Conservation (phyloP, 139 green algal species). For the Tetradesmus obliquus region DNA sequence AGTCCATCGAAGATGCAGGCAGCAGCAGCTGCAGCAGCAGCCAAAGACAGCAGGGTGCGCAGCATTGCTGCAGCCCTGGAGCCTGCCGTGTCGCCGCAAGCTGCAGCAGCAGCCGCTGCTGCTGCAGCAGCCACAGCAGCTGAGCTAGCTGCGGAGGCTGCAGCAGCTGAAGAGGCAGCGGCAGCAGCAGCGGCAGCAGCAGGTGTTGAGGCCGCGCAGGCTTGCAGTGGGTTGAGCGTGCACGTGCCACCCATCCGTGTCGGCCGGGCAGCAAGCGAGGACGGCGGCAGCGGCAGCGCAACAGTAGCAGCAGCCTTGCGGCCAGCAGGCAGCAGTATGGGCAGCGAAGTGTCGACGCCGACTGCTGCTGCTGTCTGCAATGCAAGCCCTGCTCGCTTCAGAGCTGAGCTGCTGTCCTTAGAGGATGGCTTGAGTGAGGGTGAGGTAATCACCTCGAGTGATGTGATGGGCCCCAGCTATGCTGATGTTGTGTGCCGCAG, state of each 20-base stretch:
- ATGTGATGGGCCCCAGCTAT: background rate
- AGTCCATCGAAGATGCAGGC: background rate
- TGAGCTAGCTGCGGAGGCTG: background rate
- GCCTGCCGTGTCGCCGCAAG: background rate
- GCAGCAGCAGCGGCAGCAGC: conserved; percentile 1
- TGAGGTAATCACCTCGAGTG: background rate
- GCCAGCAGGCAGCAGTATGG: background rate
- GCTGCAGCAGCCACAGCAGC: background rate
- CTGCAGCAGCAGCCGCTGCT: background rate
- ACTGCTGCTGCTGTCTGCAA: conserved; percentile 36
- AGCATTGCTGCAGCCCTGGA: background rate
- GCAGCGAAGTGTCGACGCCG: conserved; percentile 1
- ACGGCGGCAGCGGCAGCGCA: background rate
- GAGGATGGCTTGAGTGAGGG: background rate
- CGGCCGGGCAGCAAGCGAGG: too few relatives aligned
- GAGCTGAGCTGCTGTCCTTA: background rate
- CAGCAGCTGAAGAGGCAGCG: background rate
- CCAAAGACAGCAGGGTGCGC: background rate
- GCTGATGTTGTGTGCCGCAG: background rate
- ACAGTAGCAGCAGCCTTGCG: background rate
- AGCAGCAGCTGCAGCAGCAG: background rate
- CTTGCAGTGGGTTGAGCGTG: background rate
- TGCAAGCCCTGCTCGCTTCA: background rate
- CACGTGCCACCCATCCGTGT: background rate
- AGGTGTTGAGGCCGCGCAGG: background rate